A percentile compares a stretch with the other conserved stretches of the same genome.
Conservation (phyloP, 140 eudicot species). For the Flaveria floridana region DNA sequence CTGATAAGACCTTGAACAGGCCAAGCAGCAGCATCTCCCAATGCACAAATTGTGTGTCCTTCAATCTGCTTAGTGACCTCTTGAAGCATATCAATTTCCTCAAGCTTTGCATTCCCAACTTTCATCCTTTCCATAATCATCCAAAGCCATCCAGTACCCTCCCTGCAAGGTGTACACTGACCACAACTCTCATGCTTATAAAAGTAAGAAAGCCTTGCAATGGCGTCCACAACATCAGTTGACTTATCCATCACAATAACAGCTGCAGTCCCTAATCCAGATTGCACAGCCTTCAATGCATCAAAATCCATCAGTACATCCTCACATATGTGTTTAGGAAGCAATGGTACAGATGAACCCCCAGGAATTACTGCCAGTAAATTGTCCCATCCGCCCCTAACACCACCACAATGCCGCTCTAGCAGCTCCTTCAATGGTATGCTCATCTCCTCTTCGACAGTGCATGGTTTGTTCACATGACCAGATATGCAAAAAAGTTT, state of each 20-base stretch:
- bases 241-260: slow-evolving; percentile 96
- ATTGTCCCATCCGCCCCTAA: slow-evolving; percentile 98
- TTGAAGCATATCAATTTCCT: slow-evolving; percentile 97
- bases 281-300: slow-evolving; percentile 85
- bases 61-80: slow-evolving; percentile 97
- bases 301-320: slow-evolving; percentile 95
- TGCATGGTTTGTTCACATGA: slow-evolving; percentile 93
- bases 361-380: slow-evolving; percentile 95
- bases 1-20: slow-evolving; percentile 99
- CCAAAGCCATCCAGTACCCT: slow-evolving; percentile 99
- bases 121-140: slow-evolving; percentile 97
- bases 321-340: slow-evolving; percentile 75
- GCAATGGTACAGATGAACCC: slow-evolving; percentile 86
- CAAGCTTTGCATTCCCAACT: slow-evolving; percentile 91
- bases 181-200: slow-evolving; percentile 98
- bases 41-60: slow-evolving; percentile 93
- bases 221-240: slow-evolving; percentile 91
- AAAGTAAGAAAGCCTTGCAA: slow-evolving; percentile 84
- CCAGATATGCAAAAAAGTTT: slow-evolving; percentile 86
- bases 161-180: slow-evolving; percentile 97
- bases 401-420: slow-evolving; percentile 96
- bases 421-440: slow-evolving; percentile 84
- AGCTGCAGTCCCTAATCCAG: slow-evolving; percentile 96
- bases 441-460: slow-evolving; percentile 99
- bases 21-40: slow-evolving; percentile 99